Conservation (phyloP, 108 stramenopile species). For the Chaetoceros muelleri region DNA sequence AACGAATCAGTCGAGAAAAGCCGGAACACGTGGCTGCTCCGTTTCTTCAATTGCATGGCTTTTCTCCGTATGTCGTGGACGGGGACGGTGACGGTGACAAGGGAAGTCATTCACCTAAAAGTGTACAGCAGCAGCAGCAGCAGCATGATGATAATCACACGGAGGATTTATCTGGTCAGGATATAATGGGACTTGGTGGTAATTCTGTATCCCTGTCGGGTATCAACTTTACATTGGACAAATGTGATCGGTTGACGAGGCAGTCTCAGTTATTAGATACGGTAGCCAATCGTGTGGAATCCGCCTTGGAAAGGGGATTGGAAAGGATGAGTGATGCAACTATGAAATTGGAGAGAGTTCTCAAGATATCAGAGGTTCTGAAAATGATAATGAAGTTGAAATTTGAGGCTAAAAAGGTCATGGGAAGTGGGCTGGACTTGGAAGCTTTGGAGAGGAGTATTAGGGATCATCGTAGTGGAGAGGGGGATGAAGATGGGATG, state of each 20-base stretch:
- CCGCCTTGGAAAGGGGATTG: constrained; percentile 44
- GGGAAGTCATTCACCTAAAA: neutral
- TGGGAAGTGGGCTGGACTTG: constrained; percentile 41
- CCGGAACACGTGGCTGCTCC: constrained; percentile 74
- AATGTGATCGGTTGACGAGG: constrained; percentile 50
- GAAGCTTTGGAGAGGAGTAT: constrained; percentile 12
- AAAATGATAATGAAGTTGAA: constrained; percentile 72
- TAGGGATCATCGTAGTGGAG: neutral
- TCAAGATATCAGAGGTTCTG: constrained; percentile 50
- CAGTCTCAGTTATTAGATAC: constrained; percentile 57
- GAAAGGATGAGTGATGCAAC: constrained; percentile 64
- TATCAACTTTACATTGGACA: constrained; percentile 27
- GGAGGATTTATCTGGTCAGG: neutral
- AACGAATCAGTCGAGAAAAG: constrained; percentile 51
- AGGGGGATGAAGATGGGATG: neutral
- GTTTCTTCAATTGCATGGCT: constrained; percentile 59
- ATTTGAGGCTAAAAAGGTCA: constrained; percentile 63
- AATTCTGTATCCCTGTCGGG: constrained; percentile 17
- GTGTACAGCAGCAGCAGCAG: no score
- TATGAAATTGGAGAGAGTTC: constrained; percentile 50
- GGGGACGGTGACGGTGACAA: constrained; percentile 3
- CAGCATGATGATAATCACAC: neutral
- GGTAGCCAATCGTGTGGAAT: constrained; percentile 57
- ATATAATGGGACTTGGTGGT: neutral
- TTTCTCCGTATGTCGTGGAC: constrained; percentile 15